A percentile compares a stretch with the other conserved stretches of the same genome.
phyloP scores from a whole-genome alignment of 768 basidiomycete genomes.

The Podaxis rugospora region DNA sequence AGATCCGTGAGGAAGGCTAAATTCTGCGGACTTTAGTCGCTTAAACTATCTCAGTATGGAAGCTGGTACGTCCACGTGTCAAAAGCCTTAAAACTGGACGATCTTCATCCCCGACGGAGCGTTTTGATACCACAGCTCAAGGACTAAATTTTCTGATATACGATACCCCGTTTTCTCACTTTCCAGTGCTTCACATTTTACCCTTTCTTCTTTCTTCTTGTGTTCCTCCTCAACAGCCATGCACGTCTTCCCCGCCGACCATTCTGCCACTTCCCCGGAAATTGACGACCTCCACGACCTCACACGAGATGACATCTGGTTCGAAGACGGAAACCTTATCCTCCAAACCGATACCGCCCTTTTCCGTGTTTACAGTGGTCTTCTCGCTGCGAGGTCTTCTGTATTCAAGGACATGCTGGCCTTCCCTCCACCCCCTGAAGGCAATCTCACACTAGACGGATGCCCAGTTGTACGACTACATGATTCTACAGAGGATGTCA shows the following conservation, averaged over 20 bases:
- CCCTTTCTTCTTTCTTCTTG: neutral
- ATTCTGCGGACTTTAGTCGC: too few species aligned
- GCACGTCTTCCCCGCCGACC: neutral
- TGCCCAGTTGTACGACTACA: slow-evolving; percentile 30
- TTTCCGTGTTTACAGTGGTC: slow-evolving; percentile 32
- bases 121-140: neutral
- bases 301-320: slow-evolving; percentile 25
- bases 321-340: slow-evolving; percentile 37
- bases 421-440: slow-evolving; percentile 29
- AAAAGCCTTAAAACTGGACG: neutral
- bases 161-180: slow-evolving; percentile 4
- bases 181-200: neutral
- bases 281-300: slow-evolving; percentile 1
- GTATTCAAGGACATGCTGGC: slow-evolving; percentile 37
- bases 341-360: slow-evolving; percentile 28
- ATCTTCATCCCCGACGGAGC: neutral
- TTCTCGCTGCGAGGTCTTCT: slow-evolving; percentile 28
- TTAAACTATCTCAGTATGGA: too few species aligned
- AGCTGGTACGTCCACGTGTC: neutral
- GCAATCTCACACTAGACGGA: slow-evolving; percentile 21
- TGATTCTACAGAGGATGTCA: slow-evolving; percentile 30
- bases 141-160: neutral
- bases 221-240: neutral
- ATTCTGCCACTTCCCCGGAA: neutral
- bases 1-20: too few species aligned